Evolutionary conservation across 139 green algal genomes (phyloP).

Genomic region (Trebouxia sp.): DNA sequence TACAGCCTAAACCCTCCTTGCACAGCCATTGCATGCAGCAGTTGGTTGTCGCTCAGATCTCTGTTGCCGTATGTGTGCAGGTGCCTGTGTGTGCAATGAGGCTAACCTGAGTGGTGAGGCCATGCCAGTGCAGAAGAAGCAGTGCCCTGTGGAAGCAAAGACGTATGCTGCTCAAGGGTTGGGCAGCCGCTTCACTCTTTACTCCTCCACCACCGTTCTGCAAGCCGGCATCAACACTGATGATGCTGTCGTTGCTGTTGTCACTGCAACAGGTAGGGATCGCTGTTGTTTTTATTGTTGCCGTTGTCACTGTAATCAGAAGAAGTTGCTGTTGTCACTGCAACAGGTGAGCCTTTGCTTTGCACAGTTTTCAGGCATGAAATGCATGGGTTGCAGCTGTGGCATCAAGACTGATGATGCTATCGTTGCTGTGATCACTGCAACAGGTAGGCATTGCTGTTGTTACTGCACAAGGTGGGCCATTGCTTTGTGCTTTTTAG

Average conservation of each 20-base stretch:
- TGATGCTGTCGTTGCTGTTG: neutral
- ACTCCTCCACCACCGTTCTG: neutral
- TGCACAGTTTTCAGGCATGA: neutral
- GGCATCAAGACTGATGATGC: neutral
- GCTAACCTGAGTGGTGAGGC: conserved; percentile 29
- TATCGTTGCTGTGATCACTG: neutral
- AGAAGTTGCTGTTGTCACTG: neutral
- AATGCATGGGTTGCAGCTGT: no score
- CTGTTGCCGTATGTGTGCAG: no score
- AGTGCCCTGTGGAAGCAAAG: neutral
- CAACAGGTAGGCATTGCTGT: neutral
- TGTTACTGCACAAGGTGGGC: no score
- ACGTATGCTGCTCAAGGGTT: neutral
- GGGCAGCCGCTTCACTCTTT: neutral
- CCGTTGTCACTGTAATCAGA: neutral
- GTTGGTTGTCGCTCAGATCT: no score
- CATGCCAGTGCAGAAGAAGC: conserved; percentile 29
- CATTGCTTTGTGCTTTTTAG: neutral
- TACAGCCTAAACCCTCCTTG: no score
- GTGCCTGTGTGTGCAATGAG: conserved; percentile 29
- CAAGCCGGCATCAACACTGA: neutral
- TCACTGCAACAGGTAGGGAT: neutral
- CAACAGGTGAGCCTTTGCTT: no score
- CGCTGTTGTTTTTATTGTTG: neutral
- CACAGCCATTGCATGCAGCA: no score